phyloP scores from a whole-genome alignment of 805 yeast genomes.

The Ogataea angusta region DNA sequence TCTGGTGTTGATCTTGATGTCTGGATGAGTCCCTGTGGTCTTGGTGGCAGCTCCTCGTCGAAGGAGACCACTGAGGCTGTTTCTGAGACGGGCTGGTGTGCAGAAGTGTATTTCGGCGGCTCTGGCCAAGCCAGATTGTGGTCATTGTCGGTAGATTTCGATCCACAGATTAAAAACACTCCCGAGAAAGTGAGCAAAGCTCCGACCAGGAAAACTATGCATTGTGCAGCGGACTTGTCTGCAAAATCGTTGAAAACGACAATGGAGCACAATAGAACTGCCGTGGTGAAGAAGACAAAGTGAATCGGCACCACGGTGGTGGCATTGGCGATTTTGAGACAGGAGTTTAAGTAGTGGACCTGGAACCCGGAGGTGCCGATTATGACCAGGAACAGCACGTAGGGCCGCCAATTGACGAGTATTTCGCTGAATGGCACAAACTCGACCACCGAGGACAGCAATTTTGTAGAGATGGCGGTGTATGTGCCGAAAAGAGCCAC shows the following conservation, averaged over 20 bases:
- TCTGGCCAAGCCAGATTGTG: not conserved
- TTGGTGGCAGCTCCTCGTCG: conserved; percentile 4
- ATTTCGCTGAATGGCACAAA: conserved; percentile 25
- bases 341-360: conserved; percentile 36
- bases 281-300: conserved; percentile 44
- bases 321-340: conserved; percentile 39
- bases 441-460: conserved; percentile 34
- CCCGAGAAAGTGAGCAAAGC: conserved; percentile 39
- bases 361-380: conserved; percentile 41
- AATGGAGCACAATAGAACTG: conserved; percentile 42
- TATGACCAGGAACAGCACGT: conserved; percentile 31
- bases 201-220: conserved; percentile 32
- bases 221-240: conserved; percentile 22
- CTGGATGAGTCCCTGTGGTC: conserved; percentile 11
- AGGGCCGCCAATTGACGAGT: conserved; percentile 30
- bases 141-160: conserved; percentile 3
- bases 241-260: conserved; percentile 41
- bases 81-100: conserved; percentile 3
- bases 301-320: conserved; percentile 50
- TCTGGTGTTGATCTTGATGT: conserved; percentile 21
- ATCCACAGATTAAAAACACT: conserved; percentile 37
- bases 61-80: conserved; percentile 9
- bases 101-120: not conserved
- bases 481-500: conserved; percentile 47
- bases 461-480: conserved; percentile 45